A percentile compares a stretch with the other conserved stretches of the same genome.
Conservation (phyloP, 768 basidiomycete genomes). For the Mycena leptocephala region DNA sequence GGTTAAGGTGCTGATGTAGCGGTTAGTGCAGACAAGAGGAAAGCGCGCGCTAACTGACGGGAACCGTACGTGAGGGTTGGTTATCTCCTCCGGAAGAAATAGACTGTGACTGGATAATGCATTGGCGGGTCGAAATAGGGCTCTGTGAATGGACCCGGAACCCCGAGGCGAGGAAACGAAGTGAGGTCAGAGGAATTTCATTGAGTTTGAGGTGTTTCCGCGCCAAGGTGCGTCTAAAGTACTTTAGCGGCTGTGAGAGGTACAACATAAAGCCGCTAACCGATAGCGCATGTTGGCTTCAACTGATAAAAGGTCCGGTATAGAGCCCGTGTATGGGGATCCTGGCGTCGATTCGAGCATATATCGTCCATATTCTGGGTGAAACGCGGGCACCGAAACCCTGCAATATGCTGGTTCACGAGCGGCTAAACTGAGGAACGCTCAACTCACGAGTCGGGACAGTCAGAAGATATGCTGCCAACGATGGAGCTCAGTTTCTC, state of each 20-base stretch:
- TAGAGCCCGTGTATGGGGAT: conserved; percentile 91
- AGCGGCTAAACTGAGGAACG: background rate
- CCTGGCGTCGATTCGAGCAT: conserved; percentile 99
- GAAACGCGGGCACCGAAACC: conserved; percentile 89
- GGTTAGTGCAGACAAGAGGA: conserved; percentile 20
- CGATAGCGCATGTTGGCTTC: conserved; percentile 97
- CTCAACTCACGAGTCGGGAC: conserved; percentile 72
- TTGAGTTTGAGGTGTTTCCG: conserved; percentile 87
- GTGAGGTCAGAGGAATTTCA: conserved; percentile 96
- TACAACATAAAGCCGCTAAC: conserved; percentile 55
- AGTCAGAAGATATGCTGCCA: conserved; percentile 73
- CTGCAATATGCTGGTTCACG: conserved; percentile 51
- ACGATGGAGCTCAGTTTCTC: conserved; percentile 81
- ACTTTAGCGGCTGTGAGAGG: background rate
- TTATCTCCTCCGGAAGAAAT: conserved; percentile 96
- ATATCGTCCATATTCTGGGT: conserved; percentile 98
- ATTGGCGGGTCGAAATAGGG: conserved; percentile 84
- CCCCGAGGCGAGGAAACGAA: conserved; percentile 95
- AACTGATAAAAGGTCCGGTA: conserved; percentile 90
- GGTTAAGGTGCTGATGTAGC: conserved; percentile 85
- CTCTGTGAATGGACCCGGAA: conserved; percentile 92
- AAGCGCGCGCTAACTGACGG: conserved; percentile 76
- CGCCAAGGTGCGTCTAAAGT: conserved; percentile 83
- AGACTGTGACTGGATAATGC: conserved; percentile 93
- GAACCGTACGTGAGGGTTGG: conserved; percentile 97